Conservation (phyloP, 345 rosid genomes). For the Ceriops zippeliana region DNA sequence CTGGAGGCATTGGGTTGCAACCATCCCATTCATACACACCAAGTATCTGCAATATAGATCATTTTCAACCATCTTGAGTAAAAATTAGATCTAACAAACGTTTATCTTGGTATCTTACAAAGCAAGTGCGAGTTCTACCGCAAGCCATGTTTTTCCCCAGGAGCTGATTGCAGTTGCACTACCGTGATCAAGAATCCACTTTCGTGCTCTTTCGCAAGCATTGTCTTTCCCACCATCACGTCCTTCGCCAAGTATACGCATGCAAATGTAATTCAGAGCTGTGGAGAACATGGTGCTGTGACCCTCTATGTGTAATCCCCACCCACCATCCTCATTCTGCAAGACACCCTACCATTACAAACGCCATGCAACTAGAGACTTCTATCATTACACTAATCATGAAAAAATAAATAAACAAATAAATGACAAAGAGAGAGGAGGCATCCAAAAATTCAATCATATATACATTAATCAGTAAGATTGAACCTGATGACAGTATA, state of each 20-base stretch:
- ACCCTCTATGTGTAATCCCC: constrained; percentile 26
- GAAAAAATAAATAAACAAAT: too few relatives aligned
- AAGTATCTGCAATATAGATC: constrained; percentile 4
- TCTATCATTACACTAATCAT: too few relatives aligned
- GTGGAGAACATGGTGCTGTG: constrained; percentile 31
- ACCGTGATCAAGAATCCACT: constrained; percentile 25
- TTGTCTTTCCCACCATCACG: constrained; percentile 14
- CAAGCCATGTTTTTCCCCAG: constrained; percentile 31
- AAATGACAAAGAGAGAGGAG: too few relatives aligned
- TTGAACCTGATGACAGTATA: constrained; percentile 17
- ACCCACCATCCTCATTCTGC: constrained; percentile 28
- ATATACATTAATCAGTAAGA: background rate
- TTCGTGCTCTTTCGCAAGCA: constrained; percentile 21
- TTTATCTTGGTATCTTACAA: too few relatives aligned
- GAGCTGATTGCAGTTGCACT: constrained; percentile 22
- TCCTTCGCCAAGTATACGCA: constrained; percentile 23
- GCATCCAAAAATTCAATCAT: too few relatives aligned
- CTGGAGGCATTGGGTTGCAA: constrained; percentile 16
- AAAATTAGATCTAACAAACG: too few relatives aligned
- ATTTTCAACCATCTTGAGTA: too few relatives aligned
- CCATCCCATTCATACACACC: constrained; percentile 22
- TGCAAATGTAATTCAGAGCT: constrained; percentile 20
- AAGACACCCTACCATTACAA: too few relatives aligned
- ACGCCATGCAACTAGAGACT: too few relatives aligned
- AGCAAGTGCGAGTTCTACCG: constrained; percentile 1